Percentiles rank a stretch among this genome's conserved stretches.
phyloP scores from a whole-genome alignment of 2,329 filamentous ascomycete species.

The Colletotrichum kahawae region DNA sequence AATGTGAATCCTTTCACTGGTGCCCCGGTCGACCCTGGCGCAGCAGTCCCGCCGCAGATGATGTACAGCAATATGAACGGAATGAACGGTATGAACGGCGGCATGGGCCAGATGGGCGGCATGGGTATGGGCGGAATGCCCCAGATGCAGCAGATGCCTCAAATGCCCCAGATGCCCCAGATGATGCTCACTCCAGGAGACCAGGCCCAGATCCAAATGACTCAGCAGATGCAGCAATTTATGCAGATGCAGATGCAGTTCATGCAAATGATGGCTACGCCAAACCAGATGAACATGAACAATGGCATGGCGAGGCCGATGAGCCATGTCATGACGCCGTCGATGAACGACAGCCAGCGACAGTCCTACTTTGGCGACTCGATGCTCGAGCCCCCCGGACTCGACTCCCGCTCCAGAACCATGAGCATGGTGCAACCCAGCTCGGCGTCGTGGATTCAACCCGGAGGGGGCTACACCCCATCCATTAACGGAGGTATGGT shows the following conservation, averaged over 20 bases:
- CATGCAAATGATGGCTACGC: constrained; percentile 78
- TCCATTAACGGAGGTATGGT: constrained; percentile 43
- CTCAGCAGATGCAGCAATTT: constrained; percentile 83
- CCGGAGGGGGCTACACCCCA: constrained; percentile 50
- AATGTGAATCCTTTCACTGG: constrained; percentile 40
- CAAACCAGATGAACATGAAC: constrained; percentile 34
- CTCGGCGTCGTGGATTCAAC: constrained; percentile 62
- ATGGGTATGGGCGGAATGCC: constrained; percentile 37
- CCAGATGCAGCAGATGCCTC: constrained; percentile 18
- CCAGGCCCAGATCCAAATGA: constrained; percentile 80
- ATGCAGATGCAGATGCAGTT: constrained; percentile 97
- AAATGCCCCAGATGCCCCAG: constrained; percentile 30
- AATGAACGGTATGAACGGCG: constrained; percentile 1
- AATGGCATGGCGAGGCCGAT: constrained; percentile 33
- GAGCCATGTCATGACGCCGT: constrained; percentile 45
- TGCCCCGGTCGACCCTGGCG: constrained; percentile 52
- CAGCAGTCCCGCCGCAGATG: constrained; percentile 50
- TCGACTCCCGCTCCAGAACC: constrained; percentile 62
- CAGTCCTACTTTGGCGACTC: constrained; percentile 54
- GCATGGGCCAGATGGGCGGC: constrained; percentile 29
- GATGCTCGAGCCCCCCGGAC: constrained; percentile 47
- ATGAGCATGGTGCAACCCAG: constrained; percentile 86
- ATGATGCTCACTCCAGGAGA: constrained; percentile 65
- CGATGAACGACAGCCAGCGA: constrained; percentile 47
- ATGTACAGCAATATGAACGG: constrained; percentile 39